A percentile compares a stretch with the other conserved stretches of the same genome.
Evolutionary conservation across 2,329 filamentous ascomycete genomes (phyloP).

Genomic region (Penicillium sp.): DNA sequence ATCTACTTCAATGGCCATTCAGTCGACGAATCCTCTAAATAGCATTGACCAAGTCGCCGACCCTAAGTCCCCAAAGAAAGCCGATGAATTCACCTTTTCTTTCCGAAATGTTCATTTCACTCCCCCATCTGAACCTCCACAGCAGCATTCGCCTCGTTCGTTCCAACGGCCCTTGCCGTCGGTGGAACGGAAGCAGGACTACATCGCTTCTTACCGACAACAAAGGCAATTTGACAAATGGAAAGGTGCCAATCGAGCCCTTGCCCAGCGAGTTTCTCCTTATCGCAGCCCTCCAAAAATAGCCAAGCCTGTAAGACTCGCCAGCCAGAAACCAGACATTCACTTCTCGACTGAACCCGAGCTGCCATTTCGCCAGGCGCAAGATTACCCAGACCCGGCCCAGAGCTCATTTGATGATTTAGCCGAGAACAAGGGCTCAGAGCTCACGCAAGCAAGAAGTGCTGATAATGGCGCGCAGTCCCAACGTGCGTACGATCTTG

Average conservation of each 20-base stretch:
- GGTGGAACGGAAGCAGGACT: constrained; percentile 13
- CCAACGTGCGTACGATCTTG: constrained; percentile 3
- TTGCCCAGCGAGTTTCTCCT: constrained; percentile 7
- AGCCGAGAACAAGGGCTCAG: neutral
- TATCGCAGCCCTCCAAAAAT: constrained; percentile 8
- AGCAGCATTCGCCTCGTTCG: constrained; percentile 1
- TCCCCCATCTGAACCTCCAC: constrained; percentile 2
- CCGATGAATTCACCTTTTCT: neutral
- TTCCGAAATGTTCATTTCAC: constrained; percentile 13
- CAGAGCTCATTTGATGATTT: neutral
- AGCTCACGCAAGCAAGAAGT: neutral
- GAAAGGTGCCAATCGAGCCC: constrained; percentile 7
- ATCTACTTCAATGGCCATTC: too few species aligned
- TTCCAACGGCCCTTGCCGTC: constrained; percentile 7
- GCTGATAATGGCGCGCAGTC: neutral
- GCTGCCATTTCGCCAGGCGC: constrained; percentile 1
- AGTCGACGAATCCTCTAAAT: constrained; percentile 1
- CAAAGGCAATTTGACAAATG: constrained; percentile 17
- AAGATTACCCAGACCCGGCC: neutral
- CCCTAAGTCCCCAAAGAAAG: neutral
- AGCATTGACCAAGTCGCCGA: neutral
- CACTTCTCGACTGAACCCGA: constrained; percentile 5
- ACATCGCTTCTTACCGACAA: constrained; percentile 11
- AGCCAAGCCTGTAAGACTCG: neutral
- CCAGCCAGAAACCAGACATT: constrained; percentile 3